A percentile compares a stretch with the other conserved stretches of the same genome.
These are phyloP conservation scores for Erodium chrysanthum DNA, from an alignment of 441 rosid genomes.

Conservation along the genomic window DNA sequence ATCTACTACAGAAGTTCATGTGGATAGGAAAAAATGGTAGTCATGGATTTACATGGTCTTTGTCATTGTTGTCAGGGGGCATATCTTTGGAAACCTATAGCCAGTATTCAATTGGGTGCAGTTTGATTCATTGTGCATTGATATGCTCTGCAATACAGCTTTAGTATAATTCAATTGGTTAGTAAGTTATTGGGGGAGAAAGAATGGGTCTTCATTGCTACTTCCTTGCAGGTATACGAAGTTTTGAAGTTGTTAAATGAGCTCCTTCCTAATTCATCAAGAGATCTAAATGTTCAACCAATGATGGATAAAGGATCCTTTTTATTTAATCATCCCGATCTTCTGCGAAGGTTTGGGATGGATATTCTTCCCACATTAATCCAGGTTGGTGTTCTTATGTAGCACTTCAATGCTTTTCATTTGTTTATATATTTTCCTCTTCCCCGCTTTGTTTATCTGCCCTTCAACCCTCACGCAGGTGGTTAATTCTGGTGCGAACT, in stretches of 20 bases:
- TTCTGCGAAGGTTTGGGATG: conserved; percentile 50
- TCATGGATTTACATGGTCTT: background rate
- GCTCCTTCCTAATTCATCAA: conserved; percentile 58
- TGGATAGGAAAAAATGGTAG: background rate
- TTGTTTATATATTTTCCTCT: conserved; percentile 10
- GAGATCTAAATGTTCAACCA: conserved; percentile 37
- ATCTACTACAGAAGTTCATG: background rate
- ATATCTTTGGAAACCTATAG: background rate
- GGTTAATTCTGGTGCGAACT: conserved; percentile 79
- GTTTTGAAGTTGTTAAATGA: conserved; percentile 78
- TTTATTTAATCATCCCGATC: conserved; percentile 51
- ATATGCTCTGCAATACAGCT: background rate
- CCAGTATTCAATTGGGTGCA: background rate
- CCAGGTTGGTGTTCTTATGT: conserved; percentile 45
- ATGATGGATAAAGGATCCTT: conserved; percentile 52
- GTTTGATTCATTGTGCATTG: conserved; percentile 1
- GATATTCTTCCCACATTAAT: conserved; percentile 65
- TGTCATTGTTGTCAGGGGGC: background rate
- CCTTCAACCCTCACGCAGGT: conserved; percentile 37
- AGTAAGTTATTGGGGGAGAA: conserved; percentile 2
- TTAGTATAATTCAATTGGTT: conserved; percentile 3
- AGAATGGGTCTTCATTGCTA: conserved; percentile 5
- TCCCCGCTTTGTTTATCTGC: conserved; percentile 16
- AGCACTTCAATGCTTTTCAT: background rate
- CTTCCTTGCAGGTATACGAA: conserved; percentile 59